These are phyloP conservation scores for Peronosclerospora sorghi DNA, from an alignment of 352 stramenopile species.

Conservation along the genomic window DNA sequence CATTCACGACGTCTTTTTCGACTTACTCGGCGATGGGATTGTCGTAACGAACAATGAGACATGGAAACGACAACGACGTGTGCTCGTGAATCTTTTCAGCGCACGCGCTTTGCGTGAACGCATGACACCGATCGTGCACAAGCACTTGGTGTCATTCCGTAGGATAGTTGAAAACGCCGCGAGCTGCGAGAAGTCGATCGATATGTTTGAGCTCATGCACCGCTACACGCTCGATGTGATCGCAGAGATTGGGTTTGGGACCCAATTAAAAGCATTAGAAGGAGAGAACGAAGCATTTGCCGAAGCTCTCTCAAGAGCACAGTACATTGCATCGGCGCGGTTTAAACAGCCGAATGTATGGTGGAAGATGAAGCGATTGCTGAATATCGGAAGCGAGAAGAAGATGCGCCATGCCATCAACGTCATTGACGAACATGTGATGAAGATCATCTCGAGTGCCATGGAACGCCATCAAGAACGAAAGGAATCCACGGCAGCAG, in stretches of 20 bases:
- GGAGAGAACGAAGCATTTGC: constrained; percentile 19
- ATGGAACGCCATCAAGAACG: constrained; percentile 7
- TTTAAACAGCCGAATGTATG: constrained; percentile 12
- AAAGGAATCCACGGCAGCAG: neutral
- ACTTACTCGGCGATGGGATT: constrained; percentile 50
- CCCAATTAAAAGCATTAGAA: constrained; percentile 24
- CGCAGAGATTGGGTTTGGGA: constrained; percentile 29
- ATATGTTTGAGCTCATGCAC: constrained; percentile 23
- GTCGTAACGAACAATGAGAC: constrained; percentile 36
- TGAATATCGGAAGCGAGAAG: constrained; percentile 19
- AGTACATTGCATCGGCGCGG: neutral
- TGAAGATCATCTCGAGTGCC: constrained; percentile 17
- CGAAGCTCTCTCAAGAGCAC: constrained; percentile 14
- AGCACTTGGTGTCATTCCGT: constrained; percentile 17
- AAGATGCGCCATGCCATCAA: constrained; percentile 15
- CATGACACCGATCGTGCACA: constrained; percentile 24
- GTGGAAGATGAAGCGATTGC: constrained; percentile 31
- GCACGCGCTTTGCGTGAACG: constrained; percentile 21
- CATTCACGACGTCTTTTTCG: constrained; percentile 27
- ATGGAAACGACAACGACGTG: constrained; percentile 38
- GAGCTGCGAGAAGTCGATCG: constrained; percentile 9
- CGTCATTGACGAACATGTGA: constrained; percentile 22
- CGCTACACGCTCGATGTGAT: constrained; percentile 32
- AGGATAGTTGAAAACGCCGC: constrained; percentile 20
- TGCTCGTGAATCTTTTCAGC: constrained; percentile 26